Evolutionary conservation across 73 alveolate species (phyloP).

Genomic region (Effrenium voratum): DNA sequence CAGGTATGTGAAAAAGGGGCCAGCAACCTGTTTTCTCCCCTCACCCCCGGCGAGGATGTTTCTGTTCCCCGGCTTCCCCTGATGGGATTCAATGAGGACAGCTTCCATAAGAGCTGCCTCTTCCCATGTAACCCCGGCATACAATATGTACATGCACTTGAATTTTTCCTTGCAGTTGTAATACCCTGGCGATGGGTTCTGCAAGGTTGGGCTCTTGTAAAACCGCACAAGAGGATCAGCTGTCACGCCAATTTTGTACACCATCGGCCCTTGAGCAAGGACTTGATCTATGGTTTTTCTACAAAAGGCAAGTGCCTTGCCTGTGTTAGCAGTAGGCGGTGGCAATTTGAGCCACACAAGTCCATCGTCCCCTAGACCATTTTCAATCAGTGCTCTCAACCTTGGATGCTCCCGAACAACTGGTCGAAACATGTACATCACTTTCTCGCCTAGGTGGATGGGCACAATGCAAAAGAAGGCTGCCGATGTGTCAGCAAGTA

Average conservation of each 20-base stretch:
- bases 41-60: constrained; percentile 48
- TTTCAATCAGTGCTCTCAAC: neutral
- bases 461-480: too few species aligned
- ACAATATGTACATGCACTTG: constrained; percentile 14
- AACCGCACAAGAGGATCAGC: constrained; percentile 36
- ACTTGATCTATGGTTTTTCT: neutral
- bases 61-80: neutral
- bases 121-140: constrained; percentile 1
- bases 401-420: neutral
- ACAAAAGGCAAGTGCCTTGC: neutral
- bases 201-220: neutral
- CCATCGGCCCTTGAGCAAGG: neutral
- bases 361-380: neutral
- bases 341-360: constrained; percentile 36
- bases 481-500: too few species aligned
- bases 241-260: constrained; percentile 7
- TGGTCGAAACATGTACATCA: neutral
- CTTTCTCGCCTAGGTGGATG: too few species aligned
- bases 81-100: neutral
- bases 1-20: constrained; percentile 45
- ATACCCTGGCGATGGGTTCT: neutral
- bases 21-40: neutral
- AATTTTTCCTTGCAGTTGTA: neutral
- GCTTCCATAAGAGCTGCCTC: constrained; percentile 77
- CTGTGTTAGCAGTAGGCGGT: neutral